A percentile compares a stretch with the other conserved stretches of the same genome.
phyloP scores from a whole-genome alignment of 2,329 filamentous ascomycete genomes.

The Trichoderma breve region DNA sequence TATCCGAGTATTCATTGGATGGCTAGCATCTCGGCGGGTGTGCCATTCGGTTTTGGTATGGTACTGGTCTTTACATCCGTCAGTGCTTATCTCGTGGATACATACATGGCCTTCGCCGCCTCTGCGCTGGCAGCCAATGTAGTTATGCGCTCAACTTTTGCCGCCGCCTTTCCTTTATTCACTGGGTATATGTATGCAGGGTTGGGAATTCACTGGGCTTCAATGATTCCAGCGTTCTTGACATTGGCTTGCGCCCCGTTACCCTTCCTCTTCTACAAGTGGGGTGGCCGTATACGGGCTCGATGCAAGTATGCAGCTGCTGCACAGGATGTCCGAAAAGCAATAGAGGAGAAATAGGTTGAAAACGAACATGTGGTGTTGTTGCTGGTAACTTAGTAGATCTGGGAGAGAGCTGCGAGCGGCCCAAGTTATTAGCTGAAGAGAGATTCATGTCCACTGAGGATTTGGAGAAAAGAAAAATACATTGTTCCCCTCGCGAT shows the following conservation, averaged over 20 bases:
- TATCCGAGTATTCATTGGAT: slow-evolving; percentile 52
- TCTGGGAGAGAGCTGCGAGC: not conserved
- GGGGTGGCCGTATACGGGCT: not conserved
- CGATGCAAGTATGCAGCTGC: not conserved
- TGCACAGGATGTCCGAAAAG: not conserved
- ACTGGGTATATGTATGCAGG: slow-evolving; percentile 51
- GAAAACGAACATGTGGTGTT: not conserved
- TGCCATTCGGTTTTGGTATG: slow-evolving; percentile 48
- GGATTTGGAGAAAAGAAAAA: not conserved
- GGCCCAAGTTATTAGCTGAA: not conserved
- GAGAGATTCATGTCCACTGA: not conserved
- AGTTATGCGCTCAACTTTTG: slow-evolving; percentile 65
- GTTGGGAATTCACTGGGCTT: slow-evolving; percentile 70
- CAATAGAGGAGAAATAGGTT: not conserved
- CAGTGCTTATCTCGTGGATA: slow-evolving; percentile 62
- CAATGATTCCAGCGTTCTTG: slow-evolving; percentile 66
- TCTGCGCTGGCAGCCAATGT: slow-evolving; percentile 67
- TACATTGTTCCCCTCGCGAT: not conserved
- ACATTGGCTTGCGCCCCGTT: slow-evolving; percentile 44
- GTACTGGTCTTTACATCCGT: slow-evolving; percentile 60
- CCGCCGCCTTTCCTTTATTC: slow-evolving; percentile 67
- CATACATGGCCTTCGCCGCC: slow-evolving; percentile 68
- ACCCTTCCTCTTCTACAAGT: not conserved
- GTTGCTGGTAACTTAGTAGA: not conserved
- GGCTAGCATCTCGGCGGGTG: slow-evolving; percentile 38